These are phyloP conservation scores for Melampsora larici-populina DNA, from an alignment of 1,284 basidiomycete genomes.

Conservation along the genomic window DNA sequence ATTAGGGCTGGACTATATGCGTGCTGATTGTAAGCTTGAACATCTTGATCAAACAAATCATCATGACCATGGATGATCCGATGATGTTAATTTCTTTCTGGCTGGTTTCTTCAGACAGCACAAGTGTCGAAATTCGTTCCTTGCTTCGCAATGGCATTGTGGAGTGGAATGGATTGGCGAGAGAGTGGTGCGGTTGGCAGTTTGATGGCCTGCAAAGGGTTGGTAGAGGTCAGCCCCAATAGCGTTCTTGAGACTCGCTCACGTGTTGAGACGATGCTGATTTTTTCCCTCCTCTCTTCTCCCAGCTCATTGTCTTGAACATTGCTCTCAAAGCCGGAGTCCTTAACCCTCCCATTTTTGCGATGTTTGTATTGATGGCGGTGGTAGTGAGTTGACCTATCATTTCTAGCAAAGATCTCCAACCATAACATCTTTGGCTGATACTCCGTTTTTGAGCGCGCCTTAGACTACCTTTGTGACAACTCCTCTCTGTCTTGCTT, in stretches of 20 bases:
- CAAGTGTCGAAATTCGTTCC: slow-evolving; percentile 24
- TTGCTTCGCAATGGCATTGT: slow-evolving; percentile 62
- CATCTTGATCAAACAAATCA: slow-evolving; percentile 66
- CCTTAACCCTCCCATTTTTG: slow-evolving; percentile 64
- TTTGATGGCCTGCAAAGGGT: slow-evolving; percentile 93
- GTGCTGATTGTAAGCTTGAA: slow-evolving; percentile 76
- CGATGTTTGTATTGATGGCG: slow-evolving; percentile 88
- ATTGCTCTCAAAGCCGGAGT: slow-evolving; percentile 77
- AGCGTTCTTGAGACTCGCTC: background rate
- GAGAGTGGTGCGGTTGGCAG: slow-evolving; percentile 82
- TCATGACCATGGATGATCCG: background rate
- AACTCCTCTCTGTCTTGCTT: slow-evolving; percentile 54
- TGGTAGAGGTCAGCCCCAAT: slow-evolving; percentile 46
- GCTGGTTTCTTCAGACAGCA: slow-evolving; percentile 4
- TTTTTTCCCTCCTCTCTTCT: background rate
- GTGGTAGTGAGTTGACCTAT: slow-evolving; percentile 62
- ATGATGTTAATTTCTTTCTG: background rate
- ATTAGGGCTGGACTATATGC: slow-evolving; percentile 81
- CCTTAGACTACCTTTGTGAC: slow-evolving; percentile 54
- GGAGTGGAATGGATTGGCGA: slow-evolving; percentile 68
- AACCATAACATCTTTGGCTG: background rate
- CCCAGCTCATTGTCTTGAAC: slow-evolving; percentile 81
- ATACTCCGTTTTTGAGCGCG: background rate
- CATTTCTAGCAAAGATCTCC: background rate
- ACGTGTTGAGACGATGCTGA: slow-evolving; percentile 47